Evolutionary conservation across 768 basidiomycete species (phyloP).

Genomic region (Phanerochaete carnosa): DNA sequence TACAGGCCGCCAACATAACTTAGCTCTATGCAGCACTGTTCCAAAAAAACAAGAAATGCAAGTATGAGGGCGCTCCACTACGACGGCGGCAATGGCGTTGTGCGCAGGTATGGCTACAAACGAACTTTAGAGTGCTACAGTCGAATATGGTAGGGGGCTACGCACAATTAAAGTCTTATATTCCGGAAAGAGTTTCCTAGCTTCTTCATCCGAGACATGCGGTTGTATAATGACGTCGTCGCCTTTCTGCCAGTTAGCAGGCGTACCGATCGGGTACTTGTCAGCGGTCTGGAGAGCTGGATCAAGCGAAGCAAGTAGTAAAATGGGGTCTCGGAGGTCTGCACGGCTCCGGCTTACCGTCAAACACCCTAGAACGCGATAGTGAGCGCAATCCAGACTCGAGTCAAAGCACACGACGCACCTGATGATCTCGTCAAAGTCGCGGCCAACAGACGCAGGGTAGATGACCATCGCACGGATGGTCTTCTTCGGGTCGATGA

Average conservation of each 20-base stretch:
- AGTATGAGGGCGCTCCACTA: background rate
- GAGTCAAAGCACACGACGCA: constrained; percentile 16
- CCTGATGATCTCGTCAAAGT: constrained; percentile 76
- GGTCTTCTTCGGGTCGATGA: constrained; percentile 94
- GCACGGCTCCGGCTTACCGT: constrained; percentile 37
- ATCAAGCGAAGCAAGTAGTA: constrained; percentile 12
- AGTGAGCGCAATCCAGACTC: background rate
- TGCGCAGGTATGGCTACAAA: constrained; percentile 10
- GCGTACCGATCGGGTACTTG: constrained; percentile 80
- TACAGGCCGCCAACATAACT: background rate
- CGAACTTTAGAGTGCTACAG: background rate
- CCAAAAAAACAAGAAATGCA: background rate
- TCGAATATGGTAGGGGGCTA: background rate
- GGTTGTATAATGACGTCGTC: constrained; percentile 94
- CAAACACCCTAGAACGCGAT: constrained; percentile 54
- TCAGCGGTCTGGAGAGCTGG: constrained; percentile 84
- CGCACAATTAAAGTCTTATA: constrained; percentile 73
- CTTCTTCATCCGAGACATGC: constrained; percentile 78
- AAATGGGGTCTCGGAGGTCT: background rate
- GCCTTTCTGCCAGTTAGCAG: constrained; percentile 94
- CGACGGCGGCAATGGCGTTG: constrained; percentile 4
- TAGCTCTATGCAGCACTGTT: background rate
- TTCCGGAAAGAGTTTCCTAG: constrained; percentile 84
- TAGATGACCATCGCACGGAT: constrained; percentile 90
- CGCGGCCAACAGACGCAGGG: constrained; percentile 93